Evolutionary conservation across 768 basidiomycete genomes (phyloP), one percentile per base, ranked within the genome.

Genomic region (Peribolospora kevripleyi): DNA sequence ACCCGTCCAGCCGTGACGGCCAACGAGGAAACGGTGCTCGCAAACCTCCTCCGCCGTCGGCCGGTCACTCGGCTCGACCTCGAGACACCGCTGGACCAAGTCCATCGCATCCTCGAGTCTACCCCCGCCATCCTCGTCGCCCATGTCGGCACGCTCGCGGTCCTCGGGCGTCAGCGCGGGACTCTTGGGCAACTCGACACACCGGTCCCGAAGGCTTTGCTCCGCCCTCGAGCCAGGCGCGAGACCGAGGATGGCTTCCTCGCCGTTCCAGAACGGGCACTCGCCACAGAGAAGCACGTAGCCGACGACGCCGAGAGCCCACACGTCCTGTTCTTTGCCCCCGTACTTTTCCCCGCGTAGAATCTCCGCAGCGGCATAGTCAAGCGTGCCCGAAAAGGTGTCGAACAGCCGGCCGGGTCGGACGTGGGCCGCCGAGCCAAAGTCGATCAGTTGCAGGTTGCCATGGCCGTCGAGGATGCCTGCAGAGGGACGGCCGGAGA

Each of bases 281-380:
- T 91, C 86, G 5, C 86, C 70, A 47, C 68, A 68, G 42, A 97
- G 75, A 58, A 98, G 76, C 55, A 98, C 91, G 66, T 88, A 98
- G 9, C 81, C 87, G 25, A 98, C 86, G 36, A 97, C 88, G 10
- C 91, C 91, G 57, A 91, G 84, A 0, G 91, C 91, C 90, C 91
- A 98, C 3, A 95, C 83, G 61, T 98, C 91, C 68, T 95, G 90
- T 65, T 91, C 87, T 64, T 88, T 90, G 42, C 91, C 93, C 59
- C 82, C 75, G 66, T 98, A 98, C 51, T 84, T 76, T 65, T 93
- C 87, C 3, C 91, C 91, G 13, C 86, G 79, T 40, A 98, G 69
- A 55, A 98, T 97, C 67, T 98, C 91, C 45, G 91, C 93, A 7
- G 84, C 85, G 11, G 91, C 91, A 65, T 95, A 97, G 58, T 66